Evolutionary conservation across 2,329 filamentous ascomycete species (phyloP).

Genomic region (Hypomyces rosellus): DNA sequence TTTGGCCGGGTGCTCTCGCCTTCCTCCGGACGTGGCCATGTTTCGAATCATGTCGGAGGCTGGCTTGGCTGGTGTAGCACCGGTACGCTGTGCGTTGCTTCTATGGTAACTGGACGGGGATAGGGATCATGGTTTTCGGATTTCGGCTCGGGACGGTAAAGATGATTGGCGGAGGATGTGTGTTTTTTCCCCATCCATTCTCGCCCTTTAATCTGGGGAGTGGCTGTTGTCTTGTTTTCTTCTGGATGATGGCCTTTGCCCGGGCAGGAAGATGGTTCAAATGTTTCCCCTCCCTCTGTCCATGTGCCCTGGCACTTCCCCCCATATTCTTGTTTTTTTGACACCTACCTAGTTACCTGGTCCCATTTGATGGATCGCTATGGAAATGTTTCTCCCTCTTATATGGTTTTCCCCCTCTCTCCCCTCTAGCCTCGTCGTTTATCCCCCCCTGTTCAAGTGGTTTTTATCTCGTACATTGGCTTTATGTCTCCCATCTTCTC

Average conservation of each 20-base stretch:
- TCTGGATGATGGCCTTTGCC: constrained; percentile 8
- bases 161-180: constrained; percentile 8
- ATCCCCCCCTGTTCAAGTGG: constrained; percentile 7
- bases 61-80: constrained; percentile 29
- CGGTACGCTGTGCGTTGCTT: constrained; percentile 30
- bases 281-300: constrained; percentile 1
- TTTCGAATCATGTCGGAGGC: constrained; percentile 23
- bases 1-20: constrained; percentile 19
- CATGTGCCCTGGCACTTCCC: constrained; percentile 8
- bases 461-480: constrained; percentile 10
- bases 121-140: constrained; percentile 30
- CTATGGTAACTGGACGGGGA: constrained; percentile 26
- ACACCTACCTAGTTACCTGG: constrained; percentile 13
- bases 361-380: constrained; percentile 20
- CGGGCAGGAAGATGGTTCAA: not conserved
- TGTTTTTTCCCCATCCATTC: constrained; percentile 1
- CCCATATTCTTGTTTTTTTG: constrained; percentile 8
- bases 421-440: constrained; percentile 16
- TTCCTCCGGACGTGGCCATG: constrained; percentile 14
- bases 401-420: constrained; percentile 16
- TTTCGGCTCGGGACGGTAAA: constrained; percentile 11
- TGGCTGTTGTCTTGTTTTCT: constrained; percentile 22
- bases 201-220: constrained; percentile 3
- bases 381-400: constrained; percentile 26
- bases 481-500: constrained; percentile 1